Evolutionary conservation across 1,284 basidiomycete genomes (phyloP).

Genomic region (Peniophora sp.): DNA sequence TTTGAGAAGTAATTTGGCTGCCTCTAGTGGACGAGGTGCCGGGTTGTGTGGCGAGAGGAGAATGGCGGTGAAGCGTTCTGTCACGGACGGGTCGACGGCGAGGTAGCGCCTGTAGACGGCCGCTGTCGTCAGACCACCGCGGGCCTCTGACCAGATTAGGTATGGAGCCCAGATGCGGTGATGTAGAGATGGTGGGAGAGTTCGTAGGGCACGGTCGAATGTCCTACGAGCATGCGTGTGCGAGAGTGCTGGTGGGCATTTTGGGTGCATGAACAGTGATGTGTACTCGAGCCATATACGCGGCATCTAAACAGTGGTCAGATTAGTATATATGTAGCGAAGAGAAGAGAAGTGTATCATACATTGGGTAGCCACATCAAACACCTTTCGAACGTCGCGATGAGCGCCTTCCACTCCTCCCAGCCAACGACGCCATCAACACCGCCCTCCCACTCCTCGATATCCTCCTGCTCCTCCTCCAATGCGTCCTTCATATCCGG

Average conservation of each 20-base stretch:
- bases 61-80: constrained; percentile 76
- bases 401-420: constrained; percentile 89
- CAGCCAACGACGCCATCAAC: constrained; percentile 86
- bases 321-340: constrained; percentile 10
- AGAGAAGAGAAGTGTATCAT: constrained; percentile 21
- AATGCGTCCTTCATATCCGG: constrained; percentile 83
- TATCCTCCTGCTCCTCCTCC: constrained; percentile 74
- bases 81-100: constrained; percentile 75
- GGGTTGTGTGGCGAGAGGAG: constrained; percentile 63
- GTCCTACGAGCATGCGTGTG: constrained; percentile 89
- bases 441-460: constrained; percentile 78
- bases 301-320: constrained; percentile 56
- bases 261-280: constrained; percentile 84
- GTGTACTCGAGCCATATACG: constrained; percentile 93
- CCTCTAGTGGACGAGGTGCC: constrained; percentile 81
- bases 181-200: constrained; percentile 92
- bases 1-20: constrained; percentile 83
- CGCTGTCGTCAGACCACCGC: constrained; percentile 81
- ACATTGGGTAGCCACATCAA: constrained; percentile 92
- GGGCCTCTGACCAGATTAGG: constrained; percentile 87
- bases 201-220: constrained; percentile 91
- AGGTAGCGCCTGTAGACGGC: constrained; percentile 90
- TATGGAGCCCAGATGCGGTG: constrained; percentile 91
- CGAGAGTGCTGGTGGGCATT: constrained; percentile 79
- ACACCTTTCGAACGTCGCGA: constrained; percentile 87